phyloP scores from a whole-genome alignment of 2,329 filamentous ascomycete genomes.

The Neofusicoccum parvum region DNA sequence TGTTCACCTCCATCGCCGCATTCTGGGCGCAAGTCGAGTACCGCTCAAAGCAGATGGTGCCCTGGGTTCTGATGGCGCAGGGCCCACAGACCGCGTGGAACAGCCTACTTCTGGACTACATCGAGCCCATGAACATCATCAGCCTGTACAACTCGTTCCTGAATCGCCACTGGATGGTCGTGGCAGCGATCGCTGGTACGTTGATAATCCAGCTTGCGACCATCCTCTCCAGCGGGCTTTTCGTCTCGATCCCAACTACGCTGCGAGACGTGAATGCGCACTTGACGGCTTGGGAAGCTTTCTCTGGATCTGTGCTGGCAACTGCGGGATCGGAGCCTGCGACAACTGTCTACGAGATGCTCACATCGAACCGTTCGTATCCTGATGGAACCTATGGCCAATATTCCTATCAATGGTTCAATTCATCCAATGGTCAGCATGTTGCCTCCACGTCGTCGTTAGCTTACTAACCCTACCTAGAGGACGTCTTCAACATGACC shows the following conservation, averaged over 20 bases:
- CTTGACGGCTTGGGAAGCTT: background rate
- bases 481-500: background rate
- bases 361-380: background rate
- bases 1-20: background rate
- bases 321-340: background rate
- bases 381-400: background rate
- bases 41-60: background rate
- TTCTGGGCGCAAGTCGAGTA: constrained; percentile 8
- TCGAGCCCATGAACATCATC: background rate
- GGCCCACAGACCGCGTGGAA: background rate
- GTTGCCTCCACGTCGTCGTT: no score
- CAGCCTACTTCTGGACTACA: constrained; percentile 1
- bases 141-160: background rate
- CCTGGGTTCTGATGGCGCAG: background rate
- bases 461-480: background rate
- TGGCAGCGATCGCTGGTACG: background rate
- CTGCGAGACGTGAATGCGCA: background rate
- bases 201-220: background rate
- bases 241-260: background rate
- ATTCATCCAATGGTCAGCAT: background rate
- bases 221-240: background rate
- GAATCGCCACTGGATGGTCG: background rate
- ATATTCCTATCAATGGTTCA: background rate
- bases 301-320: background rate
- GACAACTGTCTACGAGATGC: background rate